These are phyloP conservation scores for Amaranthus cruentus DNA, from an alignment of 148 eudicot species.

Conservation along the genomic window DNA sequence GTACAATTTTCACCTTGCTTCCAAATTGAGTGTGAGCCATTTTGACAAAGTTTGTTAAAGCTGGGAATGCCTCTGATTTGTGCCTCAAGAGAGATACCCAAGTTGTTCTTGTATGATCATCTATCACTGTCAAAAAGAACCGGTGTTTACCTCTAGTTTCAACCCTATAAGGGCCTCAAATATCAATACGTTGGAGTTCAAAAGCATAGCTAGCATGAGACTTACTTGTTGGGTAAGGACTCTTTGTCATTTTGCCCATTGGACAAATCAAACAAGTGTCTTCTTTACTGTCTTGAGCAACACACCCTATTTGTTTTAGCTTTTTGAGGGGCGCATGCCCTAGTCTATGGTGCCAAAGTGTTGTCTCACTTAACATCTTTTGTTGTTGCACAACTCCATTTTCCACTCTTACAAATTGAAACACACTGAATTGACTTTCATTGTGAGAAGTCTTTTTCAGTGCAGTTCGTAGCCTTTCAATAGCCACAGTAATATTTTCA, in stretches of 20 bases:
- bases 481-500: not conserved
- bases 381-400: not conserved
- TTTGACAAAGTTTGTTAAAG: not conserved
- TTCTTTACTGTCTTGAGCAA: too few species aligned
- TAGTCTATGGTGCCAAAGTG: not conserved
- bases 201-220: not conserved
- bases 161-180: not conserved
- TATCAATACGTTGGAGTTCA: not conserved
- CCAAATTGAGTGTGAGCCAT: not conserved
- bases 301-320: not conserved
- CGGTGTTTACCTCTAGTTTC: not conserved
- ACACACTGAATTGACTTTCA: not conserved
- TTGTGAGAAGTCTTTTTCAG: too few species aligned
- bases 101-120: not conserved
- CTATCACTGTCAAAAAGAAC: not conserved
- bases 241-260: not conserved
- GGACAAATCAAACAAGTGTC: not conserved
- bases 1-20: not conserved
- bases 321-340: not conserved
- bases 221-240: not conserved
- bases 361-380: not conserved
- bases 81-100: not conserved
- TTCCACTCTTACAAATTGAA: not conserved
- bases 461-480: too few species aligned
- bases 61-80: not conserved